Evolutionary conservation across 1,284 basidiomycete genomes (phyloP).

Genomic region (Ceraceosorus guamensis): DNA sequence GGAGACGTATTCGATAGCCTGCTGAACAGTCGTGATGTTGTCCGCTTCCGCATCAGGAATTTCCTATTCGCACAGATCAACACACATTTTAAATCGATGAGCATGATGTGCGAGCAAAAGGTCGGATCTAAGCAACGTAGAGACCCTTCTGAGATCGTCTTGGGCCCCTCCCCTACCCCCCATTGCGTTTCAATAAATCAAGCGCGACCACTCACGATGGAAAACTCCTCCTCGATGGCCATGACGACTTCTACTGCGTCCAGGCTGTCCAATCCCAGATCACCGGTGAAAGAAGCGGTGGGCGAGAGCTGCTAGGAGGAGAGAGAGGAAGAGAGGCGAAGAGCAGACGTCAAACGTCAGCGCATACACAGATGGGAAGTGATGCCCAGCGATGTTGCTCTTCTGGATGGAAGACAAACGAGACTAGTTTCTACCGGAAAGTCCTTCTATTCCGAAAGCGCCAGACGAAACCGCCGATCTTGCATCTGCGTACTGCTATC

Average conservation of each 20-base stretch:
- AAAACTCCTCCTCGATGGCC: slow-evolving; percentile 92
- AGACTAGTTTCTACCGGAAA: no score
- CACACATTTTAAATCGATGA: no score
- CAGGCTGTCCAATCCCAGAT: slow-evolving; percentile 91
- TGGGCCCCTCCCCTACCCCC: no score
- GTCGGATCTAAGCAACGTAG: no score
- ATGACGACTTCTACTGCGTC: slow-evolving; percentile 98
- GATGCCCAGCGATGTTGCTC: no score
- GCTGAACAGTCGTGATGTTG: slow-evolving; percentile 84
- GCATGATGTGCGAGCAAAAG: no score
- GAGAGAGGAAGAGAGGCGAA: not conserved
- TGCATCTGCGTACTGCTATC: no score
- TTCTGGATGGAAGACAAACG: no score
- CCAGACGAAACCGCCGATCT: no score
- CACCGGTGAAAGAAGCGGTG: slow-evolving; percentile 69
- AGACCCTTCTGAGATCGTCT: no score
- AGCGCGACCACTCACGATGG: slow-evolving; percentile 52
- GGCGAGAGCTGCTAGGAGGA: slow-evolving; percentile 61
- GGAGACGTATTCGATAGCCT: slow-evolving; percentile 95
- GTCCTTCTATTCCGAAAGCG: no score
- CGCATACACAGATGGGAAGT: not conserved
- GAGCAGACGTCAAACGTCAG: not conserved
- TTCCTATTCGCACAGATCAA: slow-evolving; percentile 44
- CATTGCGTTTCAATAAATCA: no score
- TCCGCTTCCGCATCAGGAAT: slow-evolving; percentile 99